Evolutionary conservation across 305 asterid species (phyloP).

Genomic region (Fraxinus baroniana): DNA sequence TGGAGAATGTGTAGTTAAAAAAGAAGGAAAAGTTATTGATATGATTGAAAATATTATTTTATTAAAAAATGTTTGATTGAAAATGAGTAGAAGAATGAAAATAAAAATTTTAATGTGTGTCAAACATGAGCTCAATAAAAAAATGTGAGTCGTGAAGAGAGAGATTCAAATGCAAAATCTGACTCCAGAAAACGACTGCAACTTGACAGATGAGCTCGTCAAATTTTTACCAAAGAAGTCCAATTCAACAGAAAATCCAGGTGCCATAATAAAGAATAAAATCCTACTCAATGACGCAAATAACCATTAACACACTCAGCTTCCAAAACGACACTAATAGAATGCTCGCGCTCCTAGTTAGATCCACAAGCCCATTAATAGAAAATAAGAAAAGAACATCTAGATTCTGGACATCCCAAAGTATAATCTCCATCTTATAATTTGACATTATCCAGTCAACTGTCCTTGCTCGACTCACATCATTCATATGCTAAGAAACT

Average conservation of each 20-base stretch:
- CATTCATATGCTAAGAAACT: conserved; percentile 1
- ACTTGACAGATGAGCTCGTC: not conserved
- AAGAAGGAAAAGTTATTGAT: too few species aligned
- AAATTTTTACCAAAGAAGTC: not conserved
- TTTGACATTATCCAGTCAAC: not conserved
- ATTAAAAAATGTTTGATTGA: too few species aligned
- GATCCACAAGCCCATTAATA: not conserved
- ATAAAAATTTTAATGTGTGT: too few species aligned
- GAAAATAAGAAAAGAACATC: not conserved
- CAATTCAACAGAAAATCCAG: not conserved
- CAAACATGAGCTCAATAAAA: not conserved
- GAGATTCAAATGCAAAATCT: not conserved
- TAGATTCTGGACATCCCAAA: not conserved
- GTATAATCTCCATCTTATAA: not conserved
- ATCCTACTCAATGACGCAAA: not conserved
- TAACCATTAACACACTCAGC: not conserved
- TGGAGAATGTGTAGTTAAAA: too few species aligned
- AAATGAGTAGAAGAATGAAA: too few species aligned
- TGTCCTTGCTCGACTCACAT: not conserved
- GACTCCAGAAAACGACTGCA: not conserved
- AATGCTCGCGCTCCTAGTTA: not conserved
- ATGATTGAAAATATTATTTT: too few species aligned
- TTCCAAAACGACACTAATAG: not conserved
- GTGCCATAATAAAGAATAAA: not conserved
- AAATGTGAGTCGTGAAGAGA: not conserved